Evolutionary conservation across 306 rosid genomes (phyloP), one percentile per base, ranked within the genome.

Genomic region (Pueraria montana): DNA sequence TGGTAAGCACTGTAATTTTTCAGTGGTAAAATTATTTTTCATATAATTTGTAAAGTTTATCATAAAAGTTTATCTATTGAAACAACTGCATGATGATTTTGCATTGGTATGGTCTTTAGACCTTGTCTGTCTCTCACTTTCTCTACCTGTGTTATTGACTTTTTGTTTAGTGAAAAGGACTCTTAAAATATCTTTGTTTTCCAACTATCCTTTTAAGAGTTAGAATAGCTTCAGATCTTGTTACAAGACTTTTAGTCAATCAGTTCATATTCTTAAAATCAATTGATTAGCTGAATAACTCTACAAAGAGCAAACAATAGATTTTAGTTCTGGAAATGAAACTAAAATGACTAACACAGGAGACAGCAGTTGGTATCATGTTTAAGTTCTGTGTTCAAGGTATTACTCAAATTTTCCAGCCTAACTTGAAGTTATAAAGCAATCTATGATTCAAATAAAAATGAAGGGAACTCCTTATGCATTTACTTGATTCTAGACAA

Each of bases 131-230:
- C 65, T 49, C 66, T 69, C 81, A 84, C 55, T 80, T 46, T 80
- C 85, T 74, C 72, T 78, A 72, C 89, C 85, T 80, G 75, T 70
- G 72, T 67, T 48, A 42, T 84, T 85, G 88, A 87, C 86, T 76
- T 83, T 20, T 32, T 73, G 64, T 83, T 53, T 11, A 24, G 42
- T 76, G 84, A 84, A 82, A 87, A 63, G 11, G 88, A 68, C 81
- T 32, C 72, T 55, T 8, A 67, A 17, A 55, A 80, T 72, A 76
- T 40, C 68, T 42, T 26, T 40, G 23, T 58, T 52, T 67, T 65
- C 30, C 78, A 55, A 63, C 48, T 26, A 52, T 71, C 72, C 61
- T 32, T 42, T 11, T 20, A 27, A 18, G 63, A 40, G 65, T 21
- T 38, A 38, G 50, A 67, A 62, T 16, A 79, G 72, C 55, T 79